Evolutionary conservation across 768 basidiomycete species (phyloP), one percentile per base, ranked within the genome.

Genomic region (Tulasnella sp.): DNA sequence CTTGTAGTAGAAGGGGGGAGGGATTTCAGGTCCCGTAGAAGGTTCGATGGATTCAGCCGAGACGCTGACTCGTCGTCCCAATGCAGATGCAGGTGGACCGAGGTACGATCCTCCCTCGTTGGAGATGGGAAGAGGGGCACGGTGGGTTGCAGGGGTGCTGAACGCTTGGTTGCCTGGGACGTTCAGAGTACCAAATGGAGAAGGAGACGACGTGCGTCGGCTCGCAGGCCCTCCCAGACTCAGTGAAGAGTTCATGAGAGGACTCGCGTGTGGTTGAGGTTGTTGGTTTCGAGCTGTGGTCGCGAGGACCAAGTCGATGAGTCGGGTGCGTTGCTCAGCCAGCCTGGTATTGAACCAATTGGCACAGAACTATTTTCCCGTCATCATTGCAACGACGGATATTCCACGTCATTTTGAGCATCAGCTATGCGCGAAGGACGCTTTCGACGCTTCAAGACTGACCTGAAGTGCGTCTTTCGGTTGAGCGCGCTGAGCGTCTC

Each of bases 11-110:
- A 89, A 83, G 26, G 94, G 94, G 9, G 91, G 85, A 26, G 87
- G 86, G 75, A 90, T 87, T 76, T 88, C 83, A 73, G 83, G 78
- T 73, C 83, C 82, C 77, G 87, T 86, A 79, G 91, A 86, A 69
- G 97, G 87, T n/a, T 87, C 87, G 78, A 98, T 94, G 3, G 95
- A 94, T 80, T 99, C 97, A 5, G 97, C 97, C 70, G 92, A 94
- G 73, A 99, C 94, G 41, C 95, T 98, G 2, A 92, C 91, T 52
- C 97, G 89, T 41, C 97, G 88, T 36, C 93, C 93, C 78, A 98
- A 78, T 88, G 92, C 77, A 88, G 90, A 79, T 16, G 79, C 76
- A 14, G 81, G 81, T 26, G 79, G 77, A 44, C 77, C 75, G 22
- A 79, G 79, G 65, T 44, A 75, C 22, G 26, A 32, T 12, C 52